phyloP scores from a whole-genome alignment of 148 eudicot genomes.

The Rhododendron williamsianum region DNA sequence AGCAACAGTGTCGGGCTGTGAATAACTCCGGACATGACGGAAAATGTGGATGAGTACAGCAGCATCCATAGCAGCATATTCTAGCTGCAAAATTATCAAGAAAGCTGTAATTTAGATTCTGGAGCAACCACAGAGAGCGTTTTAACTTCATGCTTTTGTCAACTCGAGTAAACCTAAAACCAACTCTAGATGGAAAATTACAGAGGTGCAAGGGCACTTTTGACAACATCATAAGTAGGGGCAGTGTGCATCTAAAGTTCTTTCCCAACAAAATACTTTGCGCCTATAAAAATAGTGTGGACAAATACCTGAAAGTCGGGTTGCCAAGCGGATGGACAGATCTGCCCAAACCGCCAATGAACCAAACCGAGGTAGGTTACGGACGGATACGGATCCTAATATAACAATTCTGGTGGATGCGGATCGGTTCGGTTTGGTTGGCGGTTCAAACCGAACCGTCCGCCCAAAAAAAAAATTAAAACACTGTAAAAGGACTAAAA shows the following conservation, averaged over 20 bases:
- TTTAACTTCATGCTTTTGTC: background rate
- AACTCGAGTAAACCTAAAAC: background rate
- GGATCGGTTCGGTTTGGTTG: too few species aligned
- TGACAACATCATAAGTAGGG: background rate
- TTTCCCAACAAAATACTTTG: background rate
- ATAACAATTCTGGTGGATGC: too few species aligned
- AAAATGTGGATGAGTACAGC: conserved; percentile 92
- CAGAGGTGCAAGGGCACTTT: background rate
- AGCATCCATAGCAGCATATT: conserved; percentile 98
- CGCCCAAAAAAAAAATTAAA: too few species aligned
- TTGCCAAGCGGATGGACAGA: too few species aligned
- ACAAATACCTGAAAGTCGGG: too few species aligned
- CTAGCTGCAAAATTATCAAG: conserved; percentile 50
- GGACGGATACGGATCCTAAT: too few species aligned
- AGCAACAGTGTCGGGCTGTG: conserved; percentile 39
- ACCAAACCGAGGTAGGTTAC: too few species aligned
- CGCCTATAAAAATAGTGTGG: background rate
- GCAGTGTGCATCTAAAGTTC: background rate
- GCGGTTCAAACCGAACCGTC: too few species aligned
- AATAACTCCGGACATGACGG: conserved; percentile 47
- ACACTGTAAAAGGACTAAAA: too few species aligned
- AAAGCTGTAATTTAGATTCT: background rate
- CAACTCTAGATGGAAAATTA: background rate
- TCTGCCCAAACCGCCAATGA: too few species aligned
- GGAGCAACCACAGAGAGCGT: background rate